These are phyloP conservation scores for Tolypocladium ophioglossoides DNA, from an alignment of 2,329 filamentous ascomycete genomes.

Conservation along the genomic window DNA sequence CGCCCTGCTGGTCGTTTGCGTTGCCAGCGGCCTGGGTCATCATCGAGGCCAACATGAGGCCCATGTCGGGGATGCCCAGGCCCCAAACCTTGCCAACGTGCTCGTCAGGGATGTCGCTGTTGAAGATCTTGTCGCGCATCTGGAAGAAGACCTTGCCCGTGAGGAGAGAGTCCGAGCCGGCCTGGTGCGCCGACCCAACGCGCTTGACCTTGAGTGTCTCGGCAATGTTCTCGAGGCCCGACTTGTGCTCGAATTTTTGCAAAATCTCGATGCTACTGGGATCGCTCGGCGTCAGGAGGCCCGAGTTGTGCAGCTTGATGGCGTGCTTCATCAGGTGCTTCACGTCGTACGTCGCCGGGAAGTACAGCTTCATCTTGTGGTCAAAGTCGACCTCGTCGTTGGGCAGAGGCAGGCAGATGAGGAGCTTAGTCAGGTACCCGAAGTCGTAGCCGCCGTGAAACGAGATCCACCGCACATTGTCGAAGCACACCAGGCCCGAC, in stretches of 20 bases:
- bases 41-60: conserved; percentile 24
- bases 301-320: conserved; percentile 55
- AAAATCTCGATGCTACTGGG: conserved; percentile 62
- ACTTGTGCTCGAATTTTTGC: conserved; percentile 79
- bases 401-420: conserved; percentile 72
- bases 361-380: conserved; percentile 80
- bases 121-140: conserved; percentile 80
- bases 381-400: conserved; percentile 88
- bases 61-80: conserved; percentile 61
- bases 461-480: conserved; percentile 89
- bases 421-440: conserved; percentile 89
- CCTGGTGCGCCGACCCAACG: conserved; percentile 79
- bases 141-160: conserved; percentile 95
- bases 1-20: conserved; percentile 25
- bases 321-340: conserved; percentile 95
- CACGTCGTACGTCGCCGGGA: conserved; percentile 88
- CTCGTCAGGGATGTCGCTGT: conserved; percentile 67
- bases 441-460: conserved; percentile 99
- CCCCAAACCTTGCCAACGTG: conserved; percentile 91
- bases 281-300: conserved; percentile 52
- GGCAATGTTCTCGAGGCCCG: conserved; percentile 84
- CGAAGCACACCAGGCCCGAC: conserved; percentile 79
- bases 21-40: conserved; percentile 23
- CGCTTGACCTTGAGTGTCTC: conserved; percentile 88
- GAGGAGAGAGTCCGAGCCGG: conserved; percentile 84